Conservation (phyloP, 208 protist species). For the Leishmania amazonensis region DNA sequence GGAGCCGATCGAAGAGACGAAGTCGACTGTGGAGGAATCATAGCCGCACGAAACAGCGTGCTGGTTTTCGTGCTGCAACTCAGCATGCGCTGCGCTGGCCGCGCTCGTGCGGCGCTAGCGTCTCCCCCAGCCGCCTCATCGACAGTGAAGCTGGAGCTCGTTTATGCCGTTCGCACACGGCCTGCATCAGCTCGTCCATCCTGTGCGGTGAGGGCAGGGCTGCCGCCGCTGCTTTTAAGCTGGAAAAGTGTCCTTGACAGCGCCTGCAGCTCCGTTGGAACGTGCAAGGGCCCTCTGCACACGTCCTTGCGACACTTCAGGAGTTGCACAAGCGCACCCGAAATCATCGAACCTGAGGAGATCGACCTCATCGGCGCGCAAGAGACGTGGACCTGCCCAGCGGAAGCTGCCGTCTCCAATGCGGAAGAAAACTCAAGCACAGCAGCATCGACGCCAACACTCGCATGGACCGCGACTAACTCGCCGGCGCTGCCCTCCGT, state of each 20-base stretch:
- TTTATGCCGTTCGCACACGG: background rate
- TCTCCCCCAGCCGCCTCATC: background rate
- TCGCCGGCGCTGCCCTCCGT: slow-evolving; percentile 19
- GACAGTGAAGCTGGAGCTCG: background rate
- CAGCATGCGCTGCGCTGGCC: slow-evolving; percentile 1
- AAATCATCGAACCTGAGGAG: slow-evolving; percentile 21
- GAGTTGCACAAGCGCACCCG: background rate
- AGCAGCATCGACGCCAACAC: background rate
- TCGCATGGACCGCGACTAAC: slow-evolving; percentile 14
- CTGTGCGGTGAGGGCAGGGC: background rate
- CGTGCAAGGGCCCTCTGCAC: background rate
- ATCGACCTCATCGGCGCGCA: slow-evolving; percentile 4
- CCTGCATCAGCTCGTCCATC: too few species aligned
- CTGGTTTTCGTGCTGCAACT: background rate
- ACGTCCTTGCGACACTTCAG: background rate
- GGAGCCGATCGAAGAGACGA: background rate
- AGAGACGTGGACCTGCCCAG: background rate
- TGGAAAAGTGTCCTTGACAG: background rate
- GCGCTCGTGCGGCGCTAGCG: slow-evolving; percentile 1
- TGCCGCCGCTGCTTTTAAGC: background rate
- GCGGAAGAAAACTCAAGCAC: background rate
- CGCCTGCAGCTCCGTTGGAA: background rate
- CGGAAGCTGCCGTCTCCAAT: background rate
- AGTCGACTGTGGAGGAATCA: background rate
- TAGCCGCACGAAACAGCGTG: background rate